A percentile compares a stretch with the other conserved stretches of the same genome.
Conservation (phyloP, 305 asterid genomes). For the Ajuga reptans region DNA sequence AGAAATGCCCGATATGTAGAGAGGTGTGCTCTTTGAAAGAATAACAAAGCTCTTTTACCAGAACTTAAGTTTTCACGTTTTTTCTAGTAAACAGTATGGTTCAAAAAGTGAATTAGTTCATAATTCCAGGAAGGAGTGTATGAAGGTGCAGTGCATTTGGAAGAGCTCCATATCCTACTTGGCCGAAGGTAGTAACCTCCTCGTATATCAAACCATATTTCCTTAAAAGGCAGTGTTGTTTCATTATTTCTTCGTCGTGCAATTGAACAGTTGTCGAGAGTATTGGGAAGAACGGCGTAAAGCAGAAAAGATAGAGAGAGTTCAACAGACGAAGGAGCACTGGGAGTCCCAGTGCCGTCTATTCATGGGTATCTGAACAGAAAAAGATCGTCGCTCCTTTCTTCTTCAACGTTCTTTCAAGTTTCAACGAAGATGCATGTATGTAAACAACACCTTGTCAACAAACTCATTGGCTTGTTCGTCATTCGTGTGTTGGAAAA, state of each 20-base stretch:
- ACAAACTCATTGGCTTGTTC: too few relatives aligned
- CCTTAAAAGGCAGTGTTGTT: background rate
- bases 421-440: too few relatives aligned
- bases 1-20: constrained; percentile 85
- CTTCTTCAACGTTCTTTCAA: background rate
- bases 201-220: background rate
- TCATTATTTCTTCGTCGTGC: background rate
- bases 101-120: too few relatives aligned
- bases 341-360: constrained; percentile 82
- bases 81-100: too few relatives aligned
- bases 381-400: background rate
- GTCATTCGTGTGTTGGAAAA: too few relatives aligned
- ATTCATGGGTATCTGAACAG: constrained; percentile 49
- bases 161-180: constrained; percentile 75
- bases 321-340: constrained; percentile 71
- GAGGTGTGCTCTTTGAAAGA: constrained; percentile 36
- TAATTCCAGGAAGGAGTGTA: constrained; percentile 57
- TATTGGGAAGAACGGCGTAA: constrained; percentile 71
- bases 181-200: constrained; percentile 56
- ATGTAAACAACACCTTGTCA: background rate
- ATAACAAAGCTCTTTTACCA: too few relatives aligned
- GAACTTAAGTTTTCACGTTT: too few relatives aligned
- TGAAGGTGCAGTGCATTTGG: constrained; percentile 68
- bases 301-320: constrained; percentile 59
- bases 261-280: constrained; percentile 56